Conservation (phyloP, 1,284 basidiomycete species). For the Cryptococcus amylolentus region DNA sequence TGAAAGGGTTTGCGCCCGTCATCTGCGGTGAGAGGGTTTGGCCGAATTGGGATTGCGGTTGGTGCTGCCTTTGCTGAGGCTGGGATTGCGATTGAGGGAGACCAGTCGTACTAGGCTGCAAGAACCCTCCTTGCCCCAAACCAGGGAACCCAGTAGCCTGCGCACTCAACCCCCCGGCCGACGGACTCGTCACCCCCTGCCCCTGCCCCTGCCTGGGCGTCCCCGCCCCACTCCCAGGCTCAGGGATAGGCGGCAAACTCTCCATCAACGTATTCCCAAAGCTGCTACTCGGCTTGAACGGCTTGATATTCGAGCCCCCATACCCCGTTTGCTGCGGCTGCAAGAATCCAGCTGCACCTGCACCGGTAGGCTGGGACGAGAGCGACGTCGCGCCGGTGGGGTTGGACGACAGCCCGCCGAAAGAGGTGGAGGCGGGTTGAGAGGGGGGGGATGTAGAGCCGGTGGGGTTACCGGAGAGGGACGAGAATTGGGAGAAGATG, state of each 20-base stretch:
- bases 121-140: neutral
- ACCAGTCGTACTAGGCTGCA: too few species aligned
- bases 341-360: conserved; percentile 44
- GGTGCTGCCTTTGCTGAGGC: neutral
- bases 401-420: conserved; percentile 12
- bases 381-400: conserved; percentile 17
- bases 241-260: conserved; percentile 60
- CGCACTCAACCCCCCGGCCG: neutral
- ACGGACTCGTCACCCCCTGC: too few species aligned
- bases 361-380: conserved; percentile 16
- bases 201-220: neutral
- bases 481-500: conserved; percentile 6
- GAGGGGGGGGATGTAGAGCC: conserved; percentile 13
- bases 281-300: conserved; percentile 85
- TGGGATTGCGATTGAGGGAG: neutral
- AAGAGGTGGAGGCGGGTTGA: conserved; percentile 10
- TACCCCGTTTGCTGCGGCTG: conserved; percentile 79
- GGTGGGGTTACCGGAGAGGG: conserved; percentile 14
- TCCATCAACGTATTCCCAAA: conserved; percentile 81
- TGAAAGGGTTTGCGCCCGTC: conserved; percentile 51
- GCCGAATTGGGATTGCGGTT: too few species aligned
- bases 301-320: conserved; percentile 63
- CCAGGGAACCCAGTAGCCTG: conserved; percentile 28
- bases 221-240: conserved; percentile 13
- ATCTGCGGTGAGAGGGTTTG: conserved; percentile 14